These are phyloP conservation scores for Tylopilus intermedius DNA, from an alignment of 768 basidiomycete genomes.

Conservation along the genomic window DNA sequence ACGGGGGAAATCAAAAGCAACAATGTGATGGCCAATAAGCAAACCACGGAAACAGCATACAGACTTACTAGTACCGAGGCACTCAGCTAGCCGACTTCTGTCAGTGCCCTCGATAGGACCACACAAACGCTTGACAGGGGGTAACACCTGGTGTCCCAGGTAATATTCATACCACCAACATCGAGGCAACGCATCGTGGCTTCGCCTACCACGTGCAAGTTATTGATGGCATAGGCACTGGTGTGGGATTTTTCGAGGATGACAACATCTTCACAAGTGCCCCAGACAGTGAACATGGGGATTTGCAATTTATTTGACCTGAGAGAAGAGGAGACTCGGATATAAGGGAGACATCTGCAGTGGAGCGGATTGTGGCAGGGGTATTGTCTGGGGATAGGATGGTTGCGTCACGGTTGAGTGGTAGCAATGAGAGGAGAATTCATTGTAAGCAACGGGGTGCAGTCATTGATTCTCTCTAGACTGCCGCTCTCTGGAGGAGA, in stretches of 20 bases:
- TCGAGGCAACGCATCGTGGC: slow-evolving; percentile 44
- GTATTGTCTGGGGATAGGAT: slow-evolving; percentile 70
- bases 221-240: slow-evolving; percentile 77
- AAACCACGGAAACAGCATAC: too few species aligned
- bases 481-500: slow-evolving; percentile 59
- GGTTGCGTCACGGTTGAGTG: slow-evolving; percentile 75
- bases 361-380: slow-evolving; percentile 62
- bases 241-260: slow-evolving; percentile 91
- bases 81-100: too few species aligned
- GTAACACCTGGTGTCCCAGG: too few species aligned
- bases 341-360: slow-evolving; percentile 71
- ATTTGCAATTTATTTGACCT: slow-evolving; percentile 87
- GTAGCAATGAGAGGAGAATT: slow-evolving; percentile 90
- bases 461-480: slow-evolving; percentile 87
- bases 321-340: slow-evolving; percentile 92
- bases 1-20: too few species aligned
- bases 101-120: too few species aligned
- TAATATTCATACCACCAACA: too few species aligned
- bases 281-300: slow-evolving; percentile 95
- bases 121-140: too few species aligned
- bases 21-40: too few species aligned
- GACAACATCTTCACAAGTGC: slow-evolving; percentile 92
- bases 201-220: slow-evolving; percentile 90
- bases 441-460: slow-evolving; percentile 88
- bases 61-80: too few species aligned